phyloP scores from a whole-genome alignment of 495 filamentous ascomycete genomes.

The Lasiosphaeria hispida region DNA sequence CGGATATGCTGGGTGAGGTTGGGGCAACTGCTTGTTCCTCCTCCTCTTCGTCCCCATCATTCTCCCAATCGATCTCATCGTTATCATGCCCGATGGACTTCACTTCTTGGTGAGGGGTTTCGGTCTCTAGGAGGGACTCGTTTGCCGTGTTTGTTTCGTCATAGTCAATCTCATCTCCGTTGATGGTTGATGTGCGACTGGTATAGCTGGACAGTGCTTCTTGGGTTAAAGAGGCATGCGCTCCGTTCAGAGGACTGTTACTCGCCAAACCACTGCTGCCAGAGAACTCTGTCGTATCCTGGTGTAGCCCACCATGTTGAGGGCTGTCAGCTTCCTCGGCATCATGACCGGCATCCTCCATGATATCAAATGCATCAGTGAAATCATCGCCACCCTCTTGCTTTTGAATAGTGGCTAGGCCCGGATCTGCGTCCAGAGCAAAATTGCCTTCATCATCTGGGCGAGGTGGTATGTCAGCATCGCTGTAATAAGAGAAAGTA shows the following conservation, averaged over 20 bases:
- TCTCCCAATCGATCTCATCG: conserved; percentile 47
- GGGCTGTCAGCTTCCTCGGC: not conserved
- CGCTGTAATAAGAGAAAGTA: conserved; percentile 11
- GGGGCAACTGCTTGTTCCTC: conserved; percentile 8
- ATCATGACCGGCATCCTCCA: not conserved
- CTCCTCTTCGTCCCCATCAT: conserved; percentile 38
- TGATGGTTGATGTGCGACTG: conserved; percentile 42
- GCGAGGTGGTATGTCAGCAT: conserved; percentile 20
- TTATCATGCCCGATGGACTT: conserved; percentile 13
- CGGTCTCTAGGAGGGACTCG: conserved; percentile 13
- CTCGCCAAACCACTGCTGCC: not conserved
- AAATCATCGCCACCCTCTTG: conserved; percentile 10
- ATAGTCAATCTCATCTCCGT: conserved; percentile 43
- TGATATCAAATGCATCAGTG: conserved; percentile 1
- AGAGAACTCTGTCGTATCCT: conserved; percentile 8
- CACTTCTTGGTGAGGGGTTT: conserved; percentile 7
- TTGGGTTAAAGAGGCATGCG: not conserved
- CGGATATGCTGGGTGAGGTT: conserved; percentile 17
- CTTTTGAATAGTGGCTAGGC: conserved; percentile 8
- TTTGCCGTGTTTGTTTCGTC: not conserved
- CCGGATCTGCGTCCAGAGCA: conserved; percentile 13
- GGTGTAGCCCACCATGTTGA: not conserved
- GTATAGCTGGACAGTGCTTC: conserved; percentile 27
- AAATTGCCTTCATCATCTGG: conserved; percentile 24
- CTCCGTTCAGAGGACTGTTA: conserved; percentile 1